phyloP scores from a whole-genome alignment of 768 basidiomycete species.

The Leccinum obscurum region DNA sequence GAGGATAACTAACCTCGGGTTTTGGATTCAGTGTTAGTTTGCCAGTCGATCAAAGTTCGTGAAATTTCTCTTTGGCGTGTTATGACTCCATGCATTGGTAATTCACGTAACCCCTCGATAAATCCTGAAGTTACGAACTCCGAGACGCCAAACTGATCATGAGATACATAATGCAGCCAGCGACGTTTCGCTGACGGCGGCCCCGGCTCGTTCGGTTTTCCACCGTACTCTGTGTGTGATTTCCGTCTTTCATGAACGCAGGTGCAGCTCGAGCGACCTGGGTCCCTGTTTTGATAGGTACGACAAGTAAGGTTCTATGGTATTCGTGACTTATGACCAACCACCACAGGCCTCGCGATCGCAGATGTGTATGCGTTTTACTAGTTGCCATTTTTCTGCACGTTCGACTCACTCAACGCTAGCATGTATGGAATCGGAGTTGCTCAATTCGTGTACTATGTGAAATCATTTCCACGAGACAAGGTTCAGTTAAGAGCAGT shows the following conservation, averaged over 20 bases:
- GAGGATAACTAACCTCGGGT: no score
- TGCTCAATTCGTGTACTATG: slow-evolving; percentile 10
- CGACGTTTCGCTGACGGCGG: no score
- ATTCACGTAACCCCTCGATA: no score
- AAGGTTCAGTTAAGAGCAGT: slow-evolving; percentile 6
- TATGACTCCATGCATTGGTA: no score
- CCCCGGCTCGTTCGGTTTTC: background rate
- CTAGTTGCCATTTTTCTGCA: background rate
- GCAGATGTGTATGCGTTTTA: slow-evolving; percentile 13
- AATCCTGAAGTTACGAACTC: no score
- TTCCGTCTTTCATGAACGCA: slow-evolving; percentile 8
- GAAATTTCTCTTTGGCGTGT: no score
- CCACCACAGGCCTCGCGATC: slow-evolving; percentile 18
- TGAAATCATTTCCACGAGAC: slow-evolving; percentile 20
- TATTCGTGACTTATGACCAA: background rate
- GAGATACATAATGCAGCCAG: no score
- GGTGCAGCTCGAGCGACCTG: background rate
- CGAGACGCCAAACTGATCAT: no score
- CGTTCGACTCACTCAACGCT: background rate
- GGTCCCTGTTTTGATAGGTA: slow-evolving; percentile 20
- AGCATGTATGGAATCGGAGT: background rate
- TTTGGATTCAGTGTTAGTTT: no score
- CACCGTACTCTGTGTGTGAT: background rate
- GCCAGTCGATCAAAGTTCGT: no score
- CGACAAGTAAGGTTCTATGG: background rate